phyloP scores from a whole-genome alignment of 2,329 filamentous ascomycete species.

The Alternaria sp. region DNA sequence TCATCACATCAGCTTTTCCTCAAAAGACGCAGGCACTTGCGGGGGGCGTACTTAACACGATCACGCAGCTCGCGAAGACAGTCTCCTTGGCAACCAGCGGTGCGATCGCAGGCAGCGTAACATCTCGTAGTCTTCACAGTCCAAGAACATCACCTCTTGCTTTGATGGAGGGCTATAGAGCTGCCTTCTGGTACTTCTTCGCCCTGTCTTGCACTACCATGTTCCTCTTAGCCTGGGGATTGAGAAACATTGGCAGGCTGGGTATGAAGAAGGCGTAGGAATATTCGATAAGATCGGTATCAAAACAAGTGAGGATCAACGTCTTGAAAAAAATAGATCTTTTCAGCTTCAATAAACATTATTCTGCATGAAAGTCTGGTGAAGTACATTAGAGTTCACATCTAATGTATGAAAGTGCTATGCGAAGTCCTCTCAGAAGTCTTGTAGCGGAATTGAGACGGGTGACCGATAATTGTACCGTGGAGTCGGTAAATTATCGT shows the following conservation, averaged over 20 bases:
- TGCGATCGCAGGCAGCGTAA: constrained; percentile 50
- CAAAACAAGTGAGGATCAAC: too few relatives aligned
- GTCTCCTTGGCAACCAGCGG: constrained; percentile 53
- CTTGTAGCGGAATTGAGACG: too few relatives aligned
- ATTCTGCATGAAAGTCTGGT: too few relatives aligned
- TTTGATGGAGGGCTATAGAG: constrained; percentile 54
- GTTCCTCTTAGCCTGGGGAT: constrained; percentile 50
- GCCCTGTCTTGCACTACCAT: constrained; percentile 44
- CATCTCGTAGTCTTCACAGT: constrained; percentile 27
- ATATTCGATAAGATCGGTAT: too few relatives aligned
- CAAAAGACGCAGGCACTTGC: constrained; percentile 54
- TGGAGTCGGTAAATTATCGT: too few relatives aligned
- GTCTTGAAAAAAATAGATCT: too few relatives aligned
- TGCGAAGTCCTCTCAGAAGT: too few relatives aligned
- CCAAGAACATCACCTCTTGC: constrained; percentile 48
- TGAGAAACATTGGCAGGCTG: constrained; percentile 57
- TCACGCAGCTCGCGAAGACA: constrained; percentile 55
- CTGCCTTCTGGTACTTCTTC: constrained; percentile 56
- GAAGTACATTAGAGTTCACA: too few relatives aligned
- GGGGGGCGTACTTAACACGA: constrained; percentile 58
- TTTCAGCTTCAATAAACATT: too few relatives aligned
- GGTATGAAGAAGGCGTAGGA: constrained; percentile 53
- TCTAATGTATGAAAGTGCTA: too few relatives aligned
- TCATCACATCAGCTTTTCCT: constrained; percentile 56
- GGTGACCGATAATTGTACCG: too few relatives aligned